phyloP scores from a whole-genome alignment of 2,329 filamentous ascomycete species.

The Pseudogymnoascus sp. region DNA sequence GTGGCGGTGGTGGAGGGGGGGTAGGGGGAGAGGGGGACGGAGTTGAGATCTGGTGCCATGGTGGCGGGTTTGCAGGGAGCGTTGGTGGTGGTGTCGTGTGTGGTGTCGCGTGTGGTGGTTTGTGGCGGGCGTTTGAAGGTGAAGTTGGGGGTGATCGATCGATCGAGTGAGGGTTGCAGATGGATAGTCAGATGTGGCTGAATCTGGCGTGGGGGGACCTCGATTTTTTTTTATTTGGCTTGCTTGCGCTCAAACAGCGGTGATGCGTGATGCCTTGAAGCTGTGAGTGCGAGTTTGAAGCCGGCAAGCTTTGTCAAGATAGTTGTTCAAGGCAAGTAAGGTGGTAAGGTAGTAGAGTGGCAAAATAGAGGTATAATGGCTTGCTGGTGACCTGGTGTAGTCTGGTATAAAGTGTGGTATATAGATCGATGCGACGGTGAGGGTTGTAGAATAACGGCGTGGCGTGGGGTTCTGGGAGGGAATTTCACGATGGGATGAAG shows the following conservation, averaged over 20 bases:
- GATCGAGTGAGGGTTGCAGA: not conserved
- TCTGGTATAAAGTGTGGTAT: not conserved
- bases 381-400: not conserved
- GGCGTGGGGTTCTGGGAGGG: not conserved
- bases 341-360: not conserved
- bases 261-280: not conserved
- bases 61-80: slow-evolving; percentile 10
- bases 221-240: not conserved
- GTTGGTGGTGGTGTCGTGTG: not conserved
- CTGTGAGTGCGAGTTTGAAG: not conserved
- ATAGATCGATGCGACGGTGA: not conserved
- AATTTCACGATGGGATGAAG: not conserved
- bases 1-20: slow-evolving; percentile 17
- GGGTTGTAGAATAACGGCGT: not conserved
- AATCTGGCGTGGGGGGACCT: not conserved
- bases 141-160: not conserved
- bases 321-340: too few relatives aligned
- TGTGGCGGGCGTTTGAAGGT: not conserved
- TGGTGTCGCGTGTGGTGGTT: not conserved
- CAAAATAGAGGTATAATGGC: not conserved
- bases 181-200: not conserved
- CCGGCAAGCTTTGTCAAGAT: not conserved
- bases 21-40: slow-evolving; percentile 50
- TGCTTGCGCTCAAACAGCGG: not conserved
- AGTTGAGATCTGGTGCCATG: slow-evolving; percentile 71